phyloP scores from a whole-genome alignment of 1,284 basidiomycete genomes.

The Ceratobasidium sp. region DNA sequence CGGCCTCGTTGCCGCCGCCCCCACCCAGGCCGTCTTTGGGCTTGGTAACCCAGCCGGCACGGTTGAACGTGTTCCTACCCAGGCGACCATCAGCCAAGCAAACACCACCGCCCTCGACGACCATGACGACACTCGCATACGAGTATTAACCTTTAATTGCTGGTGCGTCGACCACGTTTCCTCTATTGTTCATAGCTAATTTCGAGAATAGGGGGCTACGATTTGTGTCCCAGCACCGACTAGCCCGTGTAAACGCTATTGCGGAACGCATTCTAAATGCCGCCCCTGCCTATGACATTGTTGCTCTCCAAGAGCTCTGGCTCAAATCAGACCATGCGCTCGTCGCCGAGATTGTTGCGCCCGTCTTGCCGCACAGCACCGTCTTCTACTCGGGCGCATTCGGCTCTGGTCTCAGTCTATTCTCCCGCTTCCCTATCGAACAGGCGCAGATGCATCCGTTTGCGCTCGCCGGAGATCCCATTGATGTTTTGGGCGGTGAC shows the following conservation, averaged over 20 bases:
- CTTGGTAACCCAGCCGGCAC: not conserved
- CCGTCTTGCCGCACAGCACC: conserved; percentile 76
- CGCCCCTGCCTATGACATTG: conserved; percentile 78
- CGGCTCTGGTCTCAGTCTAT: conserved; percentile 91
- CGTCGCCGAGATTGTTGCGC: conserved; percentile 67
- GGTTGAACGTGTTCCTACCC: conserved; percentile 11
- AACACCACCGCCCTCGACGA: not conserved
- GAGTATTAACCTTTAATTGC: conserved; percentile 80
- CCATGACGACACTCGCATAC: conserved; percentile 52
- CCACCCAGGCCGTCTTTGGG: conserved; percentile 18
- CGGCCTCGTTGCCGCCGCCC: conserved; percentile 12
- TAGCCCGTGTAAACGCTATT: conserved; percentile 77
- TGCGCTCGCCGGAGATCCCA: conserved; percentile 89
- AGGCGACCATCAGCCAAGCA: conserved; percentile 15
- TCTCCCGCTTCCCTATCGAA: conserved; percentile 86
- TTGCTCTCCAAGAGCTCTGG: conserved; percentile 96
- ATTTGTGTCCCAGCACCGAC: conserved; percentile 80
- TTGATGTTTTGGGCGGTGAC: conserved; percentile 90
- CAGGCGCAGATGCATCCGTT: conserved; percentile 84
- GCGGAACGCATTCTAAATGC: conserved; percentile 62
- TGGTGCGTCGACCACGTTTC: conserved; percentile 58
- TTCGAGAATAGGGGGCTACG: conserved; percentile 78
- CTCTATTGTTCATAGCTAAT: conserved; percentile 19
- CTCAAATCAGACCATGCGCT: conserved; percentile 86
- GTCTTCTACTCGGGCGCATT: conserved; percentile 98